Percentiles rank a stretch among this genome's conserved stretches.
These are phyloP conservation scores for Exophiala sp. DNA, from an alignment of 2,329 filamentous ascomycete genomes.

Conservation along the genomic window DNA sequence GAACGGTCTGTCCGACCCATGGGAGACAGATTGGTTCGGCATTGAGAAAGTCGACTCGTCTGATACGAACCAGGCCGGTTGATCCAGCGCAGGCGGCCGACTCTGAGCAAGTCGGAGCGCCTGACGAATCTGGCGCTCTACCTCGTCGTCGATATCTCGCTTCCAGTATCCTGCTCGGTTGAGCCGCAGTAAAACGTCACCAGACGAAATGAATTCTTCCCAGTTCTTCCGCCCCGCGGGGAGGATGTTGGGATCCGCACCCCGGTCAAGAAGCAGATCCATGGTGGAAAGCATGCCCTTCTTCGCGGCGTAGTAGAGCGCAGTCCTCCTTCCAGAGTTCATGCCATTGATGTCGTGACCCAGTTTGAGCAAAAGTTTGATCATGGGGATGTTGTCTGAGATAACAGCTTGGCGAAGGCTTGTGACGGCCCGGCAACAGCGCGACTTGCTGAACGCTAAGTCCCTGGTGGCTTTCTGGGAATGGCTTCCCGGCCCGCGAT, in stretches of 20 bases:
- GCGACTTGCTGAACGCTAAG: conserved; percentile 31
- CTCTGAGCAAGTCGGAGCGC: neutral
- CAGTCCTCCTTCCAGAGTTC: conserved; percentile 29
- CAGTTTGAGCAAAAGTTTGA: conserved; percentile 27
- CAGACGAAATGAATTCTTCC: conserved; percentile 29
- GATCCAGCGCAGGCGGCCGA: neutral
- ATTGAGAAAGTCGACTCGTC: too few relatives aligned
- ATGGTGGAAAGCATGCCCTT: conserved; percentile 27
- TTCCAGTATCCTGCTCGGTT: conserved; percentile 22
- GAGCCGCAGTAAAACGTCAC: conserved; percentile 25
- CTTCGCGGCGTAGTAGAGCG: conserved; percentile 30
- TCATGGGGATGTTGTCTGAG: conserved; percentile 25
- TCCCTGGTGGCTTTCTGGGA: conserved; percentile 23
- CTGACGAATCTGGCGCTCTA: conserved; percentile 3
- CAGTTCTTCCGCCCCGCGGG: conserved; percentile 28
- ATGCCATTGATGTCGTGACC: conserved; percentile 29
- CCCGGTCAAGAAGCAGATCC: conserved; percentile 29
- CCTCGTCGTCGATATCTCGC: conserved; percentile 2
- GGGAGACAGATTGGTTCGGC: too few relatives aligned
- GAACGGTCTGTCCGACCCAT: too few relatives aligned
- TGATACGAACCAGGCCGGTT: too few relatives aligned
- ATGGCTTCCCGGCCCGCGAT: conserved; percentile 2
- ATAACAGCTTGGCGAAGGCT: conserved; percentile 28
- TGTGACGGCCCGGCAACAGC: conserved; percentile 31
- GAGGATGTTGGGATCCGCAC: conserved; percentile 30